Evolutionary conservation across 176 grass and related monocot species (phyloP).

Genomic region (Dactylis glomerata): DNA sequence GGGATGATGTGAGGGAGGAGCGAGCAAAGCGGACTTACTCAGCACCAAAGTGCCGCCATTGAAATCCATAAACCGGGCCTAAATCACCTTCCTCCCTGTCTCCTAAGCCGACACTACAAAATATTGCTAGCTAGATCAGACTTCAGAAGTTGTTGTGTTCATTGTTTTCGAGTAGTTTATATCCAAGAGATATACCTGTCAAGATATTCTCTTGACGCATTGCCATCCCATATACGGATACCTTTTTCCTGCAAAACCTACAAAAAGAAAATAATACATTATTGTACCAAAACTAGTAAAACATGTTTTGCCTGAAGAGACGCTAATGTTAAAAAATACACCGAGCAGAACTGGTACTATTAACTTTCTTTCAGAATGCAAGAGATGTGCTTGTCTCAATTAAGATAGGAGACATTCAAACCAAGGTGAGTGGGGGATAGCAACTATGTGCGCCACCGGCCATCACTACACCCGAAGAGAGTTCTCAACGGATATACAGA

Average conservation of each 20-base stretch:
- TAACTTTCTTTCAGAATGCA: background rate
- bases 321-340: background rate
- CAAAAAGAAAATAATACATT: background rate
- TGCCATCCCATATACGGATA: slow-evolving; percentile 93
- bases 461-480: background rate
- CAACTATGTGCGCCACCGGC: background rate
- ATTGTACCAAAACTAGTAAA: background rate
- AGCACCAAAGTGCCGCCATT: slow-evolving; percentile 89
- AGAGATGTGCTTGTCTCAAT: background rate
- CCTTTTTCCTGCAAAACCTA: slow-evolving; percentile 81
- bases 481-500: background rate
- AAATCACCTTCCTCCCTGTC: slow-evolving; percentile 81
- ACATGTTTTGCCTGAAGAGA: background rate
- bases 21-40: slow-evolving; percentile 45
- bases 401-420: background rate
- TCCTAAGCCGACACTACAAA: slow-evolving; percentile 65
- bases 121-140: slow-evolving; percentile 23
- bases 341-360: background rate
- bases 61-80: slow-evolving; percentile 84
- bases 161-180: background rate
- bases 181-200: slow-evolving; percentile 54
- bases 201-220: slow-evolving; percentile 91
- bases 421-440: background rate
- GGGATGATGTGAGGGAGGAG: background rate
- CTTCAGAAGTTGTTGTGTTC: background rate